Evolutionary conservation across 805 yeast species (phyloP), one percentile per base, ranked within the genome.

Genomic region (Starmerella vaccinii): DNA sequence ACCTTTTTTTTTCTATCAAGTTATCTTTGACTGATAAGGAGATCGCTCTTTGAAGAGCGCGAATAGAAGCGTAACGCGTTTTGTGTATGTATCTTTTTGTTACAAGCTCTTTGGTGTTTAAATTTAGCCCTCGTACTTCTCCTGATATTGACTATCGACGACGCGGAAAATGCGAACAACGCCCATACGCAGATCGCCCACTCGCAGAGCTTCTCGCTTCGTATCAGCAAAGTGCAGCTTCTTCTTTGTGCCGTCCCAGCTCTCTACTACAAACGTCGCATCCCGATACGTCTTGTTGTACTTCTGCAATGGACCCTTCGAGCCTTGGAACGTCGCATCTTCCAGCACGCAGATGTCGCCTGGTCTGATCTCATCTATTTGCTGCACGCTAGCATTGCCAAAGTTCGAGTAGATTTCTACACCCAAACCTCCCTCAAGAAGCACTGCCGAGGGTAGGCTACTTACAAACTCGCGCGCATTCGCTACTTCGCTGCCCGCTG

Each of bases 331-430:
- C 53, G 75, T 75, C 6, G 87, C 95, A 50, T 79, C 79, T 59
- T 81, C 76, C 55, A 87, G 76, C 47, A 87, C 84, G 38, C 87
- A 66, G 9, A 90, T 73, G 65, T 92, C 97, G 53, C 98, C 98
- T 0, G 94, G 81, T 44, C 76, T 73, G 49, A 88, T 76, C 37
- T 79, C 83, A 49, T 78, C 87, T 27, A 68, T 60, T 57, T 76
- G 79, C 15, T 73, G 67, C 6, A 78, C 75, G 6, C 71, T 59
- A 41, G 78, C 74, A 60, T 72, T 73, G 52, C 71, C 73, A 59
- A 68, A 57, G 57, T 76, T 83, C 56, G 72, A 69, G 66, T 81
- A 88, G 54, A 83, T 73, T 21, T 76, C 73, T n/a, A 75, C 81
- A 35, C 97, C 97, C 63, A 71, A 46, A 8, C 38, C n/a, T 15